Evolutionary conservation across 805 yeast species (phyloP).

Genomic region (Saccharomyces eubayanus): DNA sequence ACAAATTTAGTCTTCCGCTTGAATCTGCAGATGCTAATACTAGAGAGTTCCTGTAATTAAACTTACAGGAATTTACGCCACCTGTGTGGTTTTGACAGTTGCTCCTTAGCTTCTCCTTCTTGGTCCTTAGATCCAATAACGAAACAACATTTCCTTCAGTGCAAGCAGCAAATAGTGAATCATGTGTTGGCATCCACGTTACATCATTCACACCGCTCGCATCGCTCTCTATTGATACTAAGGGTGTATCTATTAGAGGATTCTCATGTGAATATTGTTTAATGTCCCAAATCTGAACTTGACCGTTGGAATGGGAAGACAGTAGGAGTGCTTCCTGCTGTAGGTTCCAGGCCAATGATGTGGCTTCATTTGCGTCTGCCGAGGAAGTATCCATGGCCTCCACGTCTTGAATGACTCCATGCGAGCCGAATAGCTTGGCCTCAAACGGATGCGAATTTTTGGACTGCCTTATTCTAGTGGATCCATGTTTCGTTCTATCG

Average conservation of each 20-base stretch:
- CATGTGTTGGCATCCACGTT: constrained; percentile 59
- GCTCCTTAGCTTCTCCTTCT: constrained; percentile 1
- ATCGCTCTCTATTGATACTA: constrained; percentile 21
- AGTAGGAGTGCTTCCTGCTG: constrained; percentile 51
- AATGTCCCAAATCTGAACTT: constrained; percentile 61
- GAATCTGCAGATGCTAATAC: constrained; percentile 63
- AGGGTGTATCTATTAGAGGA: constrained; percentile 23
- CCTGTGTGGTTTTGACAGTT: constrained; percentile 2
- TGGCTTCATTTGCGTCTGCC: constrained; percentile 44
- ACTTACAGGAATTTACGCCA: constrained; percentile 50
- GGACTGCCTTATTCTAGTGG: constrained; percentile 31
- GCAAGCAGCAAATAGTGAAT: constrained; percentile 51
- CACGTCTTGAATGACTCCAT: constrained; percentile 10
- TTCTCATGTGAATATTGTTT: constrained; percentile 31
- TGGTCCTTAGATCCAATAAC: constrained; percentile 46
- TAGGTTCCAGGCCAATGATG: constrained; percentile 70
- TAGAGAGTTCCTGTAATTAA: constrained; percentile 49
- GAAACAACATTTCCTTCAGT: constrained; percentile 54
- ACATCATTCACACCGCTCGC: constrained; percentile 58
- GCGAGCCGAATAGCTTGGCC: constrained; percentile 7
- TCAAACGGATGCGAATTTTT: constrained; percentile 11
- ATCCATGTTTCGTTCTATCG: constrained; percentile 73
- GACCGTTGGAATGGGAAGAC: constrained; percentile 57
- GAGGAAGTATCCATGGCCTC: constrained; percentile 9
- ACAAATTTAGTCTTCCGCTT: constrained; percentile 45